phyloP scores from a whole-genome alignment of 139 green algal genomes.

The Chlamydomonas sp. region DNA sequence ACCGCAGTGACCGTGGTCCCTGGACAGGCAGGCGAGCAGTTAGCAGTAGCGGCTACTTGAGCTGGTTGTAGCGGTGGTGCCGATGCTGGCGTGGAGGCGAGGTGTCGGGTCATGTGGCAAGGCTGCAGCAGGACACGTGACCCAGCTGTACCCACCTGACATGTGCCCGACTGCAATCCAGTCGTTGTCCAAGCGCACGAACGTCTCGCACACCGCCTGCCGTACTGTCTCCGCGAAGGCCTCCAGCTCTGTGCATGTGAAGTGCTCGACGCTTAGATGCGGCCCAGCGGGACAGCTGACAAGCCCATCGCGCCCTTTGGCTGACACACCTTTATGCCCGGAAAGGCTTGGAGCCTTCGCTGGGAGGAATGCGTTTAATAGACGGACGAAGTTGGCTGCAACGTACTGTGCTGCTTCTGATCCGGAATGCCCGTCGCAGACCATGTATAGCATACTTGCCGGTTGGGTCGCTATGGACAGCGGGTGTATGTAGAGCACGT shows the following conservation, averaged over 20 bases:
- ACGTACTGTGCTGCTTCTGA: conserved; percentile 48
- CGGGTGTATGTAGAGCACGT: conserved; percentile 49
- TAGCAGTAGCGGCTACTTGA: background rate
- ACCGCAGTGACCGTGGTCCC: conserved; percentile 66
- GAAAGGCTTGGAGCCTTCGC: conserved; percentile 8
- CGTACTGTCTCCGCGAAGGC: conserved; percentile 24
- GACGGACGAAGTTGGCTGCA: conserved; percentile 21
- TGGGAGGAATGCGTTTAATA: conserved; percentile 20
- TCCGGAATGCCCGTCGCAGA: conserved; percentile 56
- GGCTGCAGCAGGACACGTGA: too few species aligned
- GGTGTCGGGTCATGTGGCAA: too few species aligned
- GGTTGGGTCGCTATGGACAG: conserved; percentile 36
- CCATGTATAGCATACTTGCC: conserved; percentile 51
- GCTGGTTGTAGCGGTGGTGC: background rate
- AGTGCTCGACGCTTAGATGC: too few species aligned
- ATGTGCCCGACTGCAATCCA: conserved; percentile 39
- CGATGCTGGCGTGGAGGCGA: too few species aligned
- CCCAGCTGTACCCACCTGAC: conserved; percentile 29
- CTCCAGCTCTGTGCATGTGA: conserved; percentile 30
- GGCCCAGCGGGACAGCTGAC: background rate
- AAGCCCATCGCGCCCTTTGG: background rate
- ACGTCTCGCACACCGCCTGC: conserved; percentile 25
- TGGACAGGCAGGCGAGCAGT: conserved; percentile 14
- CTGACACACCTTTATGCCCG: conserved; percentile 7
- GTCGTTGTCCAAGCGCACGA: conserved; percentile 50